phyloP scores from a whole-genome alignment of 257 asterid genomes.

The Solanum virginianum region DNA sequence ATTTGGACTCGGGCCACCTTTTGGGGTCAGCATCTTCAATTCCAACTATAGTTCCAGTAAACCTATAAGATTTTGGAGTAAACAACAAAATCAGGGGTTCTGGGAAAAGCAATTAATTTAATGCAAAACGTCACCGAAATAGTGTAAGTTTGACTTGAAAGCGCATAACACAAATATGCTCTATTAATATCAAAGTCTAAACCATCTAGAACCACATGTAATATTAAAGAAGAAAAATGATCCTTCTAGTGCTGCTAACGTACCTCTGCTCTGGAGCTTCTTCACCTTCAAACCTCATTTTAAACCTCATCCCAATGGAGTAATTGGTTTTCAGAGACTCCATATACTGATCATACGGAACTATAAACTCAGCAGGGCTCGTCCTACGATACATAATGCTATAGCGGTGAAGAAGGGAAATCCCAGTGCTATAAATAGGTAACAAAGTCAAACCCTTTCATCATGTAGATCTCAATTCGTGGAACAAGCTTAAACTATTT shows the following conservation, averaged over 20 bases:
- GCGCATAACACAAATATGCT: not conserved
- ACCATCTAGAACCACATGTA: not conserved
- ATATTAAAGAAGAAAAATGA: not conserved
- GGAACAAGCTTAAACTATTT: not conserved
- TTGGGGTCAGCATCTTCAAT: conserved; percentile 36
- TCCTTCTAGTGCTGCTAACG: not conserved
- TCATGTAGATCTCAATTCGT: not conserved
- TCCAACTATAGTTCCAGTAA: conserved; percentile 72
- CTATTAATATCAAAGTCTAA: not conserved
- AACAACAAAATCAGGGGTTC: not conserved
- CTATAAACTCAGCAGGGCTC: conserved; percentile 69
- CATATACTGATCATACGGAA: conserved; percentile 60
- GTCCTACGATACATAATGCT: conserved; percentile 29
- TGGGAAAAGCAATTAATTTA: not conserved
- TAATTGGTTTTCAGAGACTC: conserved; percentile 62
- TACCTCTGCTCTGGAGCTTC: conserved; percentile 87
- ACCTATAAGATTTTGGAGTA: conserved; percentile 26
- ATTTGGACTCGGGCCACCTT: conserved; percentile 62
- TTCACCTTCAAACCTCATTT: conserved; percentile 86
- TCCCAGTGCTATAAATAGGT: not conserved
- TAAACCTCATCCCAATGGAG: conserved; percentile 78
- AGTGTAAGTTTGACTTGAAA: not conserved
- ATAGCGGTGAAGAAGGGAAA: not conserved
- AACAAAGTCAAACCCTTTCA: not conserved
- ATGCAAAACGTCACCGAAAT: not conserved